Base-by-base conservation (phyloP, 352 stramenopile genomes). In the Globisporangium solare region DNA sequence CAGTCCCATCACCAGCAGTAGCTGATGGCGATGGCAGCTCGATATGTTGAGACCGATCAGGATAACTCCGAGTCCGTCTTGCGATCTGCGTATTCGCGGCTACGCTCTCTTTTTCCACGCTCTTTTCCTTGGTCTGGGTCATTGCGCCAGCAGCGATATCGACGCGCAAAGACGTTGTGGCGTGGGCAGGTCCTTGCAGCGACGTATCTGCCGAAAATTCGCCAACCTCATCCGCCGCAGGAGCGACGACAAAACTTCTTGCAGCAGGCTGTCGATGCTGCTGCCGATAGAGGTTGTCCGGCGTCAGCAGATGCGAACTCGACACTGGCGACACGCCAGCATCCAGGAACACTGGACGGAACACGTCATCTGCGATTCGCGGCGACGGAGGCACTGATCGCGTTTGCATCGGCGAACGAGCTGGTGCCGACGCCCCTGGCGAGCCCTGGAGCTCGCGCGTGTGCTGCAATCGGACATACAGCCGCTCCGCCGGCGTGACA, bases 401-500 rank as follows among this genome's bases (percentile, higher is more conserved):
- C 8, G 51, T 8, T 35, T 35, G 27, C 10, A 35, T 35, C 27
- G 27, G 27, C 27, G 27, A 35, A 35, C 27, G 6, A 35, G 5
- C 27, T 35, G 27, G 27, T 10, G 27, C 27, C 27, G 27, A 35
- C 10, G 27, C 27, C 27, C 6, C 46, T 12, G 61, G 56, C 14
- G 58, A 18, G 10, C 43, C 47, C 8, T 56, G 54, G 6, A 74
- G 39, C 20, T 61, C 63, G 18, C 60, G 73, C 57, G 77, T 80
- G 22, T 78, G 70, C 64, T 86, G 68, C 50, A 86, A 51, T 46
- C 67, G 69, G 14, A 66, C 64, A 24, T 83, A 76, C 10, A 89
- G 47, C 6, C 66, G 73, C 60, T 90, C 80, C 3, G 67, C 75
- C 2, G 73, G 60, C 32, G 72, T 82, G 20, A 90, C 47, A 0